Base-by-base conservation (phyloP, 495 filamentous ascomycete species). In the Pseudotulostoma volvatum region DNA sequence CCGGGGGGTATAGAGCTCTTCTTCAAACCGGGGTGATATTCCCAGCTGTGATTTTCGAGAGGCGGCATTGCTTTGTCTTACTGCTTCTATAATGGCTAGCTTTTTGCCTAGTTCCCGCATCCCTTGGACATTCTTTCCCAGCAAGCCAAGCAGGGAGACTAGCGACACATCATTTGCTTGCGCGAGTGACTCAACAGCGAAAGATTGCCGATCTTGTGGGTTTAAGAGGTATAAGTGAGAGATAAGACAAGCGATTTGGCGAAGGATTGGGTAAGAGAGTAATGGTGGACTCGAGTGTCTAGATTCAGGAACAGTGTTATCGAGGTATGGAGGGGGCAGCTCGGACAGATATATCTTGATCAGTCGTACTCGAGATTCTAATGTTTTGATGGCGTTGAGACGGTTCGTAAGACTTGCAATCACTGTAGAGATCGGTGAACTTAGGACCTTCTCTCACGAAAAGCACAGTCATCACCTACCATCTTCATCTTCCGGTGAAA, bases 381-480 rank as follows among this genome's bases (percentile, higher is more conserved):
- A 71, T 73, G 93, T 94, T 56, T 79, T 81, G 48, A 93, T 76
- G 18, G 92, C 87, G 56, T 96, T 97, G 30, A 76, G 67, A 46
- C 93, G 93, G 35, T 85, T 82, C 9, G 77, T 84, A 19, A 97
- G 74, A 18, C 62, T 72, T 28, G 73, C 66, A 33, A 83, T 68
- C 14, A 81, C 76, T 79, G 32, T 34, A 18, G 8, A 16, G 21
- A 45, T 37, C 16, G 20, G 35, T 51, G 44, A 55, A 41, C 33
- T 47, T 21, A 14, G 17, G 11, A 37, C 15, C 37, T 37, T 34
- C 34, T 18, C 9, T 37, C 3, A 31, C 18, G 31, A n/a, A 18
- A 33, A 30, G 33, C 32, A 3, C 7, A 30, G 15, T 33, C 35
- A n/a, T 13, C 8, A 48, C 69, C 40, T 60, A 73, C 75, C 49